Conservation (phyloP, 768 basidiomycete genomes). For the Xerocomellus intermedius region DNA sequence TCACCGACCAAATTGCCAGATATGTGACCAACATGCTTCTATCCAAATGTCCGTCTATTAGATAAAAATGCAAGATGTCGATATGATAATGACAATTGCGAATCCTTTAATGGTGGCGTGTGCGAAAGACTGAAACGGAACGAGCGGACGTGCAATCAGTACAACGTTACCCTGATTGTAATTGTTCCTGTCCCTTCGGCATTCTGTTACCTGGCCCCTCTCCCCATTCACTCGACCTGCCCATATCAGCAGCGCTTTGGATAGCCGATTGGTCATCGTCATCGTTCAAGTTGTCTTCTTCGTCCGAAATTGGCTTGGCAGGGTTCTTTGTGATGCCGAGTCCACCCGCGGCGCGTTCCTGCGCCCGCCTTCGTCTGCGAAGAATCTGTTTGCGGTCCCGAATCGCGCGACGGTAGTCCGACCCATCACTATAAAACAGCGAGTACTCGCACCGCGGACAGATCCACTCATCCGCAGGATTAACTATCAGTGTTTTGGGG, state of each 20-base stretch:
- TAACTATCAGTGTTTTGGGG: constrained; percentile 40
- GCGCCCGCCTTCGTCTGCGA: constrained; percentile 63
- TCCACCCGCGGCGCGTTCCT: constrained; percentile 57
- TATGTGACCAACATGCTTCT: constrained; percentile 21
- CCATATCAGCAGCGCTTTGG: constrained; percentile 3
- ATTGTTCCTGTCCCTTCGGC: constrained; percentile 16
- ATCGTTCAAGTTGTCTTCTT: constrained; percentile 24
- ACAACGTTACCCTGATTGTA: constrained; percentile 25
- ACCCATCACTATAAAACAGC: constrained; percentile 85
- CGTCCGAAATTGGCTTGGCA: constrained; percentile 22
- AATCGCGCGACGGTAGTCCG: constrained; percentile 61
- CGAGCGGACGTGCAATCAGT: constrained; percentile 7
- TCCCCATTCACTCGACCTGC: constrained; percentile 15
- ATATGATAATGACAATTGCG: constrained; percentile 22
- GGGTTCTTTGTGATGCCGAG: constrained; percentile 23
- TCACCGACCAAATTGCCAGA: constrained; percentile 26
- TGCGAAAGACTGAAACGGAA: constrained; percentile 9
- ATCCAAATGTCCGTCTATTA: constrained; percentile 39
- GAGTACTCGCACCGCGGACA: constrained; percentile 94
- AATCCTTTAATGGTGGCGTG: constrained; percentile 23
- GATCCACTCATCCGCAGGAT: constrained; percentile 85
- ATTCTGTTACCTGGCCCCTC: constrained; percentile 15
- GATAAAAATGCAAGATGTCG: constrained; percentile 30
- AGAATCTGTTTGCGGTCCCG: constrained; percentile 78
- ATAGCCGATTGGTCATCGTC: constrained; percentile 13